Percentiles rank a stretch among this genome's conserved stretches.
Evolutionary conservation across 2,329 filamentous ascomycete genomes (phyloP).

Genomic region (Cryphonectria naterciae): DNA sequence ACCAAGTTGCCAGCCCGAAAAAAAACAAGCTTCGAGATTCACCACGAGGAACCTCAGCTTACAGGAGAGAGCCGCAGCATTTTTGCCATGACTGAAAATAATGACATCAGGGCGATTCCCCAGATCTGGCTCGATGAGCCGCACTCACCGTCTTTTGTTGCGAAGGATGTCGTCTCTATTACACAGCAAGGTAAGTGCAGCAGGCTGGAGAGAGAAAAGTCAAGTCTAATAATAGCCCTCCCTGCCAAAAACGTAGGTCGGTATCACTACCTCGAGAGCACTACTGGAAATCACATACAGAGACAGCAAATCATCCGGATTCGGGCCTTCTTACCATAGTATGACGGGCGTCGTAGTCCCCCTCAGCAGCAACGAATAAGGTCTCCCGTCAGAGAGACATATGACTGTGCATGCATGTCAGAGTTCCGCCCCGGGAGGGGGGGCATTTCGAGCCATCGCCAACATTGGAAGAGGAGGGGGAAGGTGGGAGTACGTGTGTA

Average conservation of each 20-base stretch:
- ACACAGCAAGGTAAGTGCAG: not conserved
- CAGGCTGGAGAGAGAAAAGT: not conserved
- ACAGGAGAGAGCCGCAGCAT: not conserved
- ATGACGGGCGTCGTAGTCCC: not conserved
- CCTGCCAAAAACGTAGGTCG: not conserved
- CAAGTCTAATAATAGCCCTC: not conserved
- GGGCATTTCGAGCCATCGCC: not conserved
- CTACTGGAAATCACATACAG: not conserved
- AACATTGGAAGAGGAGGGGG: too few species aligned
- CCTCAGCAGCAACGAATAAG: slow-evolving; percentile 18
- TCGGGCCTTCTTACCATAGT: slow-evolving; percentile 10
- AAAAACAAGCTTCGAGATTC: not conserved
- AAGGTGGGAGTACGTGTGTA: not conserved
- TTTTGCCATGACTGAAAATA: not conserved
- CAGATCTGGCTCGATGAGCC: not conserved
- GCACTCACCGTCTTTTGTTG: not conserved
- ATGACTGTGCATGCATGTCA: slow-evolving; percentile 2
- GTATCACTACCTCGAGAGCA: not conserved
- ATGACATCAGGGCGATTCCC: not conserved
- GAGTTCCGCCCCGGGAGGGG: not conserved
- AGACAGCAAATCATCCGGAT: not conserved
- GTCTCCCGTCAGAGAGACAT: not conserved
- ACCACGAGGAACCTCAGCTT: not conserved
- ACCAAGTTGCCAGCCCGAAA: not conserved
- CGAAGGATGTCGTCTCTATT: not conserved